Evolutionary conservation across 2,329 filamentous ascomycete genomes (phyloP), one percentile per base, ranked within the genome.

Genomic region (Cladophialophora psammophila): DNA sequence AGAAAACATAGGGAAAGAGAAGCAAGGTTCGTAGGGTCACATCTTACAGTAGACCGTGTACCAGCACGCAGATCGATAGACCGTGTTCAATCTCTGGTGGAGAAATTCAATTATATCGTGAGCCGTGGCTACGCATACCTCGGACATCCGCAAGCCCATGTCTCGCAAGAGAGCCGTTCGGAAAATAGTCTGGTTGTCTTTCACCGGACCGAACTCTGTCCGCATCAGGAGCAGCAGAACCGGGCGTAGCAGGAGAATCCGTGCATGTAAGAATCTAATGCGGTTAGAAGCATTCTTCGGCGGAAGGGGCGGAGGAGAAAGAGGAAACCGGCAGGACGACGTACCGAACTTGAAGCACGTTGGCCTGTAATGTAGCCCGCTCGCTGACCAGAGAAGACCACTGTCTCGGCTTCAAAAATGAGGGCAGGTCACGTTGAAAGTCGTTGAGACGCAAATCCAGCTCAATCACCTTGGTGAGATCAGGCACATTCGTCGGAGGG

Each of bases 101-200:
- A 78, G 77, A 26, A 77, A 52, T 26, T 75, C 71, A 18, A 78
- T 77, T 1, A 75, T 69, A 60, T 77, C 75, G 45, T 76, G 76
- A 0, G 77, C 76, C 0, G 74, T 72, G 36, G 72, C 75, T 40
- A 78, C 73, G 59, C 76, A 78, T 13, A 77, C 74, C 13, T 74
- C 67, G 4, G 76, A 77, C 68, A 76, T 77, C 18, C 20, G 20
- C n/a, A 48, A 2, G 20, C 20, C 32, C 8, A 60, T 48, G n/a
- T 45, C n/a, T n/a, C 20, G 36, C 38, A 34, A 32, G 15, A 60
- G 36, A 48, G 57, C 5, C 20, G 57, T 45, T 8, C 35, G 35
- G 35, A 36, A 36, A 36, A 36, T 36, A 12, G 35, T 36, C 35
- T 36, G 35, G 10, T 18, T 20, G 9, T 45, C 34, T 9, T 60